Evolutionary conservation across 108 stramenopile genomes (phyloP), one percentile per base, ranked within the genome.

Genomic region (Cyclotella kingstonii): DNA sequence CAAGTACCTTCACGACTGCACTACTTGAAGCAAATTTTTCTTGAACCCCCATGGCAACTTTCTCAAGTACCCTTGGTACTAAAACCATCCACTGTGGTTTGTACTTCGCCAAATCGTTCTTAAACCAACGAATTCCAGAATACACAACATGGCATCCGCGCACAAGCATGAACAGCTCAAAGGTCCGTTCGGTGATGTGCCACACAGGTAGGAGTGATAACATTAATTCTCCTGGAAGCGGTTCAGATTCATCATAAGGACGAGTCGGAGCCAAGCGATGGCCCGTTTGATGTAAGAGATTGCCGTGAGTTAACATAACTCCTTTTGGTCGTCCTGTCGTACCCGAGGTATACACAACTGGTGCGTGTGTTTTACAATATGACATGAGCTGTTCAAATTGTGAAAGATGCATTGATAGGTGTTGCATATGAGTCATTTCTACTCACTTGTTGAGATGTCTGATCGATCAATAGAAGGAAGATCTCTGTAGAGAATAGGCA

Each of bases 291-390:
- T 94, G 93, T 18, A 94, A 50, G 34, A 98, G 74, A 60, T 98
- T 98, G 53, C 95, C 96, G 63, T 98, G 96, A 9, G 93, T 80
- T 41, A 98, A 70, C 96, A 98, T 97, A 56, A 97, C 98, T 44
- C 97, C 98, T 77, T 98, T 98, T 33, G 98, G 98, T 5, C 71
- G 48, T 17, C 98, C 98, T 4, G 98, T 98, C 9, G 98, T 98
- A 25, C 98, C 98, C 26, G 87, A 90, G n/a, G 96, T 97, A 65
- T 96, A 98, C 7, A 97, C 96, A 54, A 70, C 68, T 70, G 25
- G 2, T 4, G 35, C 0, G n/a, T 21, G 34, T 44, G 63, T 18
- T 25, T 25, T 25, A 21, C 4, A 14, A 34, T 51, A 33, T 9
- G 38, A 27, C 14, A 4, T 25, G 17, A 18, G 6, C n/a, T 44